These are phyloP conservation scores for Phytophthora pluvialis DNA, from an alignment of 352 stramenopile genomes.

Conservation along the genomic window DNA sequence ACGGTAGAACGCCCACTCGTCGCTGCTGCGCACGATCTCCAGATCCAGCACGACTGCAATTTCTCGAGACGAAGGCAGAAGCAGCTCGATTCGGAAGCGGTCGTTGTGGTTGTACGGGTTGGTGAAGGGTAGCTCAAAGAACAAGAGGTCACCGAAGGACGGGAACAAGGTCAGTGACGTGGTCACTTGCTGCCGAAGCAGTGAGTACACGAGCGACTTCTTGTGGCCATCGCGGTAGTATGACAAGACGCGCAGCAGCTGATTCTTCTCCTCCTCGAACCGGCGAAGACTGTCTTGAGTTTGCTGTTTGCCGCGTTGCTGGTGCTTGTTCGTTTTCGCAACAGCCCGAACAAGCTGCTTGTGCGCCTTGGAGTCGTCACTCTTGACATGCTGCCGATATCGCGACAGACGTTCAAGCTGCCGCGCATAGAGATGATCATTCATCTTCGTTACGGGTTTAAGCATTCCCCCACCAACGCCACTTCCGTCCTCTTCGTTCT, in stretches of 20 bases:
- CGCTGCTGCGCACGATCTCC: slow-evolving; percentile 75
- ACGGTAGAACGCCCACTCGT: slow-evolving; percentile 90
- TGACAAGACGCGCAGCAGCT: slow-evolving; percentile 88
- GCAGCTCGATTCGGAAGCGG: slow-evolving; percentile 89
- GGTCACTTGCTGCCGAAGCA: slow-evolving; percentile 91
- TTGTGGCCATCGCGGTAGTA: slow-evolving; percentile 96
- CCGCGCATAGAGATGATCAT: slow-evolving; percentile 82
- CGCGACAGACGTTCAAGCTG: slow-evolving; percentile 76
- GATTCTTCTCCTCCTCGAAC: slow-evolving; percentile 80
- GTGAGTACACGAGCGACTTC: slow-evolving; percentile 91
- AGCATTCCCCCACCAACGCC: slow-evolving; percentile 17
- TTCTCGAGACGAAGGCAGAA: slow-evolving; percentile 43
- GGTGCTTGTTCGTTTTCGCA: slow-evolving; percentile 43
- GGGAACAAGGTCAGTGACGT: slow-evolving; percentile 84
- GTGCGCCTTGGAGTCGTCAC: slow-evolving; percentile 54
- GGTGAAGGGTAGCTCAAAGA: slow-evolving; percentile 88
- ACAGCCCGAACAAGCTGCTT: slow-evolving; percentile 67
- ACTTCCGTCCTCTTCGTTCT: slow-evolving; percentile 35
- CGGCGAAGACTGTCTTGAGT: slow-evolving; percentile 44
- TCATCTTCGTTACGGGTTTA: slow-evolving; percentile 46
- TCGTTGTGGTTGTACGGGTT: slow-evolving; percentile 94
- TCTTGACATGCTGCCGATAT: slow-evolving; percentile 65
- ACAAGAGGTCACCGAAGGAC: slow-evolving; percentile 79
- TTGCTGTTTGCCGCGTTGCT: slow-evolving; percentile 19
- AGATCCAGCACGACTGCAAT: slow-evolving; percentile 54